phyloP scores from a whole-genome alignment of 139 green algal genomes.

The Chlorella ohadii region DNA sequence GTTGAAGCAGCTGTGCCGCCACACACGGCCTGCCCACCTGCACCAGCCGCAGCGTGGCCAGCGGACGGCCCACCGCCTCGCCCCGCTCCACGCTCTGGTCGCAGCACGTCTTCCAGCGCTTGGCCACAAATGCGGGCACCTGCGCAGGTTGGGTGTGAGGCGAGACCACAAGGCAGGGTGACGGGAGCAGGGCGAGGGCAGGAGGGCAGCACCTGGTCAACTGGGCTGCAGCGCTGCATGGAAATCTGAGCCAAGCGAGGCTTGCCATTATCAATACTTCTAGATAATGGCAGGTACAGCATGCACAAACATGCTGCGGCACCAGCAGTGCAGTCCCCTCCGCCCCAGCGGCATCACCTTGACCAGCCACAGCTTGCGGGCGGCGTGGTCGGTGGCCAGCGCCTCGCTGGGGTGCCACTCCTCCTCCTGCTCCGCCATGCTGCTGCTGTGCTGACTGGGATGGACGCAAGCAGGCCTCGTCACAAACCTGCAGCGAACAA shows the following conservation, averaged over 20 bases:
- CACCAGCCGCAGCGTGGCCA: conserved; percentile 33
- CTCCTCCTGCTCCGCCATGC: neutral
- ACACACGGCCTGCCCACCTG: neutral
- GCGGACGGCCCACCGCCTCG: conserved; percentile 27
- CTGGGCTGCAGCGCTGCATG: too few species aligned
- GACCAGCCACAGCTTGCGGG: conserved; percentile 51
- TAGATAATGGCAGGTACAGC: too few species aligned
- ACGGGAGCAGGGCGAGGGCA: neutral
- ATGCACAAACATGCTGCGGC: too few species aligned
- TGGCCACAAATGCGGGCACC: conserved; percentile 61
- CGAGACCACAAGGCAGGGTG: neutral
- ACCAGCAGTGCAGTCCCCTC: too few species aligned
- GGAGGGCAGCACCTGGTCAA: too few species aligned
- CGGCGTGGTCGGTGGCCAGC: conserved; percentile 19
- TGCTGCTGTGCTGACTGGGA: neutral
- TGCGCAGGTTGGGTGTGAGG: neutral
- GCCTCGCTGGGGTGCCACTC: neutral
- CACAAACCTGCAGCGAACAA: neutral
- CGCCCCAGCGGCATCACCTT: conserved; percentile 36
- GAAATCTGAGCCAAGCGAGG: too few species aligned
- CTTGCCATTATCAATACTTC: too few species aligned
- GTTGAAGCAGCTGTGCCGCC: too few species aligned
- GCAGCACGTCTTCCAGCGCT: conserved; percentile 53
- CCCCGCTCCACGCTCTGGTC: conserved; percentile 36
- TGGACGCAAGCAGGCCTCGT: too few species aligned